Conservation (phyloP, 345 rosid species). For the Excoecaria cochinchinensis region DNA sequence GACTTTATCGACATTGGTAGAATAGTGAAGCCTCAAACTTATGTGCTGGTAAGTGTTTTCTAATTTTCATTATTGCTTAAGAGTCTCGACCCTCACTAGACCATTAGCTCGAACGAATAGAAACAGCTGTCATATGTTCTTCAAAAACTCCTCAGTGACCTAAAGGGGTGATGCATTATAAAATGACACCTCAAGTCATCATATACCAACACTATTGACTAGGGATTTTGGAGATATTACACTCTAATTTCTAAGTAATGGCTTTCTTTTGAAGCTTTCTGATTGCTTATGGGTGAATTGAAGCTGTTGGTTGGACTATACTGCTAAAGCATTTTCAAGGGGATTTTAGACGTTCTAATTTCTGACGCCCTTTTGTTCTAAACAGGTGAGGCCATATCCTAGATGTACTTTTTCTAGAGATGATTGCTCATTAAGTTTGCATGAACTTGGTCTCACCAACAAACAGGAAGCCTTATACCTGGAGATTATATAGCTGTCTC, state of each 20-base stretch:
- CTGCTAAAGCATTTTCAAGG: too few species aligned
- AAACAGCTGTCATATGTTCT: too few species aligned
- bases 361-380: slow-evolving; percentile 20
- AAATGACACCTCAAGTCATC: not conserved
- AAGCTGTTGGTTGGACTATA: too few species aligned
- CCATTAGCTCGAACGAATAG: not conserved
- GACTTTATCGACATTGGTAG: slow-evolving; percentile 70
- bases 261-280: too few species aligned
- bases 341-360: not conserved
- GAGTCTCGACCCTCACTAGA: not conserved
- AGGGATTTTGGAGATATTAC: not conserved
- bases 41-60: slow-evolving; percentile 59
- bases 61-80: not conserved
- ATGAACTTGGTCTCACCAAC: slow-evolving; percentile 64
- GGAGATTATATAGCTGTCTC: slow-evolving; percentile 50
- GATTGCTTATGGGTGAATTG: too few species aligned
- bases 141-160: not conserved
- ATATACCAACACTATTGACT: not conserved
- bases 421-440: slow-evolving; percentile 54
- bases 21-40: slow-evolving; percentile 60
- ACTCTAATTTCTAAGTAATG: too few species aligned
- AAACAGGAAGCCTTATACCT: slow-evolving; percentile 82
- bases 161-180: not conserved
- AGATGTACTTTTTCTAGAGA: slow-evolving; percentile 49
- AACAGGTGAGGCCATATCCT: slow-evolving; percentile 80